Base-by-base conservation (phyloP, 1,284 basidiomycete genomes). In the Omphalotus olearius region DNA sequence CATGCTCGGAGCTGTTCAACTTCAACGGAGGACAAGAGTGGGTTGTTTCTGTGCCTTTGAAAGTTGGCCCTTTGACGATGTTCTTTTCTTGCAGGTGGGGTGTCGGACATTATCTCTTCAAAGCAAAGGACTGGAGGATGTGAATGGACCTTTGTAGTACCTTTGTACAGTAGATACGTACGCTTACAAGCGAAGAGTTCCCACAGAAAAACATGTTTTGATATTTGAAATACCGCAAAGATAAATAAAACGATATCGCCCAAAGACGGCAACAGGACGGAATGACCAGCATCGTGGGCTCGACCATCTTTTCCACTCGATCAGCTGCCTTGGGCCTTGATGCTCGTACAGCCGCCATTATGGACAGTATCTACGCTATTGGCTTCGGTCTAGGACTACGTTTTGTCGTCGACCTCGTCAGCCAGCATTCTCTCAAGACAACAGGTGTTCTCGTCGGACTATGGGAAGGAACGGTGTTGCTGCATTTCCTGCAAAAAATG, bases 1-100 rank as follows among this genome's bases (percentile, higher is more conserved):
- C 86, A 13, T 86, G 84, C 57, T 82, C 84, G 4, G 88, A 89
- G 62, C 74, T 90, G 55, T 91, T 91, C 64, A 82, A 72, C 5
- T 71, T 84, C 64, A 76, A 88, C 58, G 64, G 65, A 4, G 86
- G 88, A 2, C 75, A 90, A 64, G 79, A 83, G 80, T 82, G 59
- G 61, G 79, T 73, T 4, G 36, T 36, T 39, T 47, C 7, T 50
- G 38, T 39, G 36, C 39, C 9, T 45, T 3, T 11, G 42, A 13
- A 14, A 25, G 6, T 11, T 16, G 26, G 17, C 5, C n/a, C 25
- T 3, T 23, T 56, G 25, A 50, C 20, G 11, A 23, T 43, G 16
- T 17, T 17, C 30, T 33, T 4, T 45, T 50, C 26, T 39, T 16
- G 7, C 40, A 62, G 60, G 45, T 62, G 60, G 59, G 61, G 61